phyloP scores from a whole-genome alignment of 2,329 filamentous ascomycete species.

The Trichoderma polysporum region DNA sequence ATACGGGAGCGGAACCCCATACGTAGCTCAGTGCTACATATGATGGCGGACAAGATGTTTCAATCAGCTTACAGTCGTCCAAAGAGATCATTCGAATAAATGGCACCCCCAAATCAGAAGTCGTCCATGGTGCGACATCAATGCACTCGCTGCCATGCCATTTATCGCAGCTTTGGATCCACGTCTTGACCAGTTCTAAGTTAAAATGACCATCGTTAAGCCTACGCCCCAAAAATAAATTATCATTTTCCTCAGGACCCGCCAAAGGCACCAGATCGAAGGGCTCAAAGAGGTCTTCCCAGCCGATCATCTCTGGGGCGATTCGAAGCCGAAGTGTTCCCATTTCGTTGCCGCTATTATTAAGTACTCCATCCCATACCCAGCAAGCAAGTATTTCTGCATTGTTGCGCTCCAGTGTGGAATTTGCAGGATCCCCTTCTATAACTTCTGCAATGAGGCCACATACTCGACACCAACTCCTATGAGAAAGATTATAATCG shows the following conservation, averaged over 20 bases:
- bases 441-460: slow-evolving; percentile 3
- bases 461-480: slow-evolving; percentile 7
- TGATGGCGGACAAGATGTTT: not conserved
- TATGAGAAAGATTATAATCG: not conserved
- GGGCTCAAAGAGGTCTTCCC: slow-evolving; percentile 12
- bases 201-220: not conserved
- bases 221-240: not conserved
- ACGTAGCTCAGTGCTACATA: slow-evolving; percentile 20
- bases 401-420: not conserved
- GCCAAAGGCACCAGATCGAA: slow-evolving; percentile 15
- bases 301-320: slow-evolving; percentile 13
- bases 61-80: slow-evolving; percentile 2
- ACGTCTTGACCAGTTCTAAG: not conserved
- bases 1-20: slow-evolving; percentile 8
- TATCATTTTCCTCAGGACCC: not conserved
- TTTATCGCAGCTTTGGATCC: slow-evolving; percentile 2
- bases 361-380: slow-evolving; percentile 17
- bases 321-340: slow-evolving; percentile 12
- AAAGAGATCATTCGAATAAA: slow-evolving; percentile 19
- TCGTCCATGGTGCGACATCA: slow-evolving; percentile 9
- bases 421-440: not conserved
- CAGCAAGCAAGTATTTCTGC: slow-evolving; percentile 17
- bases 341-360: not conserved
- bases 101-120: not conserved
- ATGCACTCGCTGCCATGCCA: slow-evolving; percentile 16